These are phyloP conservation scores for Xanthoconium stramineum DNA, from an alignment of 768 basidiomycete species.

Conservation along the genomic window DNA sequence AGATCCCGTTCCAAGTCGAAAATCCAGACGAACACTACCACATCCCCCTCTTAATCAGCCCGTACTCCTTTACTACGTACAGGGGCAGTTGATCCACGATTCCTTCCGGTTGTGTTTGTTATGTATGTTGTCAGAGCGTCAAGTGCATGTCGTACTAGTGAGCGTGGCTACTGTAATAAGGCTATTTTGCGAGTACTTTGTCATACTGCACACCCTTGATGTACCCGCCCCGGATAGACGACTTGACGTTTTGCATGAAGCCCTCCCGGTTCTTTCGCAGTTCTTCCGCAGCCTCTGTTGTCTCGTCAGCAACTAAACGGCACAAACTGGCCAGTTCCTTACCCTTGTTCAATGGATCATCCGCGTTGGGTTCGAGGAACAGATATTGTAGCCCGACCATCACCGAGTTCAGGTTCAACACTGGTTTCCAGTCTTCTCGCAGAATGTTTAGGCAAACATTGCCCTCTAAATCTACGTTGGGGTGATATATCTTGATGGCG, in stretches of 20 bases:
- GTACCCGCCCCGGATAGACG: constrained; percentile 76
- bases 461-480: constrained; percentile 96
- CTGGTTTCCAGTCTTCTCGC: constrained; percentile 99
- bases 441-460: constrained; percentile 99
- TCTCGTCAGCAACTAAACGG: constrained; percentile 7
- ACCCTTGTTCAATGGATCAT: constrained; percentile 99
- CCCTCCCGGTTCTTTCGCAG: constrained; percentile 83
- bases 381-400: constrained; percentile 99
- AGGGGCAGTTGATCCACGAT: constrained; percentile 63
- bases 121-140: constrained; percentile 5
- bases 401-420: constrained; percentile 94
- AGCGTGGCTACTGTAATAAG: constrained; percentile 7
- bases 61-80: constrained; percentile 90
- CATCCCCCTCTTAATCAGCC: constrained; percentile 88
- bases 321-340: constrained; percentile 19
- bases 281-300: constrained; percentile 90
- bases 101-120: constrained; percentile 5
- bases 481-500: constrained; percentile 85
- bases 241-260: constrained; percentile 83
- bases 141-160: neutral
- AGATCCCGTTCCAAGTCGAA: constrained; percentile 78
- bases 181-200: constrained; percentile 56
- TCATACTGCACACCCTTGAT: constrained; percentile 82
- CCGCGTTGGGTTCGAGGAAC: constrained; percentile 97
- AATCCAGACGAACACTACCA: constrained; percentile 84